Conservation (phyloP, 176 grass and related monocot species). For the Alloteropsis semialata region DNA sequence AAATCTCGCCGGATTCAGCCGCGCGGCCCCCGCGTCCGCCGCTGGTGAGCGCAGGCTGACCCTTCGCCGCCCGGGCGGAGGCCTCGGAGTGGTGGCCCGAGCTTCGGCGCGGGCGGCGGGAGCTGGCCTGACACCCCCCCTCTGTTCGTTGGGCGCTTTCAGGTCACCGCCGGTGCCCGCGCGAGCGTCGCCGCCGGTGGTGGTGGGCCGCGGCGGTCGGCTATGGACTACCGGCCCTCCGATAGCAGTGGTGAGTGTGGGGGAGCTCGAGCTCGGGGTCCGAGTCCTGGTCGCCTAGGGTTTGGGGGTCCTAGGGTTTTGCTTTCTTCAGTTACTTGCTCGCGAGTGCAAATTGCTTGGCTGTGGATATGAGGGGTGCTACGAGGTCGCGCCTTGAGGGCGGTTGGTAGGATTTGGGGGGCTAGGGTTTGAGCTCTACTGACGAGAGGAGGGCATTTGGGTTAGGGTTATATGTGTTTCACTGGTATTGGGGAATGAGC, state of each 20-base stretch:
- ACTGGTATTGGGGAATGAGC: background rate
- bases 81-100: background rate
- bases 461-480: background rate
- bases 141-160: constrained; percentile 2
- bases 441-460: background rate
- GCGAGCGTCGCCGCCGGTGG: background rate
- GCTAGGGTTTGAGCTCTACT: constrained; percentile 22
- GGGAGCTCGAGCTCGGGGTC: constrained; percentile 1
- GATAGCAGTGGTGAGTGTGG: constrained; percentile 81
- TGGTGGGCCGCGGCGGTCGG: background rate
- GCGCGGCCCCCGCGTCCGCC: background rate
- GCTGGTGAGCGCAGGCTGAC: constrained; percentile 29
- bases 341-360: background rate
- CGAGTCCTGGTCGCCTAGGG: background rate
- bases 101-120: background rate
- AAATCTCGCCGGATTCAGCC: constrained; percentile 42
- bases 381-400: background rate
- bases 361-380: background rate
- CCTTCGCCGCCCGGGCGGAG: background rate
- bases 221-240: constrained; percentile 62
- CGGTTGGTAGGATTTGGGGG: constrained; percentile 15
- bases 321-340: background rate
- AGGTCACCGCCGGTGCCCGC: constrained; percentile 21
- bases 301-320: constrained; percentile 33
- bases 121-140: constrained; percentile 5